Conservation (phyloP, 257 asterid genomes). For the Datura wrightii region DNA sequence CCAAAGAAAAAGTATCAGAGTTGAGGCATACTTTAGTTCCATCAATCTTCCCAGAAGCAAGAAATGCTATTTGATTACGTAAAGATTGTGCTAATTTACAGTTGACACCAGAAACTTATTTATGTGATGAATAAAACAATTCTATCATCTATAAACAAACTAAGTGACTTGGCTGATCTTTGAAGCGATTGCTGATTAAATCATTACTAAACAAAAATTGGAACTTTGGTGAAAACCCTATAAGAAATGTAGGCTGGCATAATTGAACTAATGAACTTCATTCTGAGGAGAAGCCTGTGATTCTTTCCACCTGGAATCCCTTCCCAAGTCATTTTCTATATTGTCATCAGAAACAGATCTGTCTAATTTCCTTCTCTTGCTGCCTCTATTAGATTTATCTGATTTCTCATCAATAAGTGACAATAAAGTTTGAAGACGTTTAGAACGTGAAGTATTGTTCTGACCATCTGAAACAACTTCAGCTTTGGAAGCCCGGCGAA, state of each 20-base stretch:
- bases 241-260: conserved; percentile 24
- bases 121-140: background rate
- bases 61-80: conserved; percentile 19
- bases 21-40: background rate
- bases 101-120: background rate
- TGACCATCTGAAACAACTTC: conserved; percentile 38
- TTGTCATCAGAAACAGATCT: conserved; percentile 42
- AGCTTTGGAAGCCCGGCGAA: conserved; percentile 41
- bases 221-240: background rate
- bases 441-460: conserved; percentile 48
- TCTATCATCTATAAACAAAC: background rate
- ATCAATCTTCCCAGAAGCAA: conserved; percentile 6
- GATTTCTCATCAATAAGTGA: conserved; percentile 73
- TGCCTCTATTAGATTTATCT: conserved; percentile 56
- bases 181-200: background rate
- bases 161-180: background rate
- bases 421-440: conserved; percentile 59
- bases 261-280: conserved; percentile 23
- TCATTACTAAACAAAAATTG: background rate
- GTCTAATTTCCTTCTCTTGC: conserved; percentile 70
- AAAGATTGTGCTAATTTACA: conserved; percentile 17
- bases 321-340: conserved; percentile 41
- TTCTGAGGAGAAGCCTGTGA: conserved; percentile 26
- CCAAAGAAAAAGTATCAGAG: conserved; percentile 23
- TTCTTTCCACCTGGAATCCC: conserved; percentile 35